These are phyloP conservation scores for Clonostachys rosea DNA, from an alignment of 2,329 filamentous ascomycete genomes.

Conservation along the genomic window DNA sequence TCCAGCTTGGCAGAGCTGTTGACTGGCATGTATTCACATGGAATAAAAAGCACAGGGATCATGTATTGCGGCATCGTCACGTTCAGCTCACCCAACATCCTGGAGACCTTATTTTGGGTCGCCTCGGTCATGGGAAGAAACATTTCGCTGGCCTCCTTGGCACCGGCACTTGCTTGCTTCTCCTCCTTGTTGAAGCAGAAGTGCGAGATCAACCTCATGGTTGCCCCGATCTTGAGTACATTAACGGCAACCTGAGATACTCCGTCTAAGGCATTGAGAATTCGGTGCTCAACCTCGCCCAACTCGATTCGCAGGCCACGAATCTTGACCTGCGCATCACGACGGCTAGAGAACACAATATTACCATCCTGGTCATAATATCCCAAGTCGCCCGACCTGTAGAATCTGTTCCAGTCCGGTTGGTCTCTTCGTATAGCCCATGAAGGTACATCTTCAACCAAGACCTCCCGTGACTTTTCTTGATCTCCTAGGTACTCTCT, in stretches of 20 bases:
- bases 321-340: conserved; percentile 41
- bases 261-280: neutral
- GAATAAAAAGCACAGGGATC: conserved; percentile 6
- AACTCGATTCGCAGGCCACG: conserved; percentile 6
- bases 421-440: neutral
- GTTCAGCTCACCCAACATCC: too few relatives aligned
- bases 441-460: neutral
- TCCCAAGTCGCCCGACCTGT: conserved; percentile 13
- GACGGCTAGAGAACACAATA: conserved; percentile 38
- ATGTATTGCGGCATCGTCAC: conserved; percentile 4
- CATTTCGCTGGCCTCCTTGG: too few relatives aligned
- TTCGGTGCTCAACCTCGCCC: conserved; percentile 5
- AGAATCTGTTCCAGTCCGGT: conserved; percentile 6
- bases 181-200: neutral
- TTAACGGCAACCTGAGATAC: neutral
- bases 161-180: too few relatives aligned
- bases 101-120: too few relatives aligned
- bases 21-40: conserved; percentile 3
- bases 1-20: conserved; percentile 6
- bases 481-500: conserved; percentile 39
- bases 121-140: too few relatives aligned
- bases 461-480: conserved; percentile 13
- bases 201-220: neutral
- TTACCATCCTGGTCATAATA: conserved; percentile 23
- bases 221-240: neutral